A percentile compares a stretch with the other conserved stretches of the same genome.
These are phyloP conservation scores for Mentha longifolia DNA, from an alignment of 257 asterid species.

Conservation along the genomic window DNA sequence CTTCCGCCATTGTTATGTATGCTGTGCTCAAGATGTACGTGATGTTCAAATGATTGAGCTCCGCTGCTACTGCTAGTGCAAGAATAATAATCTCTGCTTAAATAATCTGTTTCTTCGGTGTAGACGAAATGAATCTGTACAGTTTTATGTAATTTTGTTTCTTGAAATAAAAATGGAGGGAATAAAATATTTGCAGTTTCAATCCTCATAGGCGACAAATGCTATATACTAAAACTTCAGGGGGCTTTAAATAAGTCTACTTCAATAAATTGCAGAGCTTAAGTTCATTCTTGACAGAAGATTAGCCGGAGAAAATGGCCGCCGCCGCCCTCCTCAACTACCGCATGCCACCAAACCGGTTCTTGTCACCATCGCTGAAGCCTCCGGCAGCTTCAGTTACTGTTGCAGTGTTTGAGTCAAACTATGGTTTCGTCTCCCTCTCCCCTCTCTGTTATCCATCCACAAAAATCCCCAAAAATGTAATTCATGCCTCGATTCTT, in stretches of 20 bases:
- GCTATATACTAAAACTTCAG: constrained; percentile 22
- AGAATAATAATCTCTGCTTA: too few species aligned
- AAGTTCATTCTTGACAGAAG: neutral
- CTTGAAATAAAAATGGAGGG: constrained; percentile 2
- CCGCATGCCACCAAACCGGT: constrained; percentile 31
- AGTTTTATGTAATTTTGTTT: constrained; percentile 10
- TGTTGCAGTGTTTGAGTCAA: neutral
- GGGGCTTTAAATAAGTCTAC: constrained; percentile 4
- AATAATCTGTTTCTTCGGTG: neutral
- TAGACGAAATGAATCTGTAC: neutral
- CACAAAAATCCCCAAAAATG: constrained; percentile 16
- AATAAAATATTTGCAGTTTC: neutral
- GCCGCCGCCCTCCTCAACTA: constrained; percentile 35
- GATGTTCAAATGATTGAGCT: constrained; percentile 35
- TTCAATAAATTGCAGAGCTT: neutral
- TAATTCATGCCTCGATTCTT: constrained; percentile 29
- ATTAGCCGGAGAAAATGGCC: constrained; percentile 41
- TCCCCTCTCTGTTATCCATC: constrained; percentile 20
- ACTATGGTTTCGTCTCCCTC: constrained; percentile 22
- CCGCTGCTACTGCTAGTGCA: neutral
- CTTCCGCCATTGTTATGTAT: constrained; percentile 61
- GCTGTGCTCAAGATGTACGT: constrained; percentile 58
- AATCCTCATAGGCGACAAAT: neutral
- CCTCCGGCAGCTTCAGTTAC: constrained; percentile 9
- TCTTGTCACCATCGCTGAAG: constrained; percentile 20